Conservation (phyloP, 257 asterid species). For the Forsythia viridissima region DNA sequence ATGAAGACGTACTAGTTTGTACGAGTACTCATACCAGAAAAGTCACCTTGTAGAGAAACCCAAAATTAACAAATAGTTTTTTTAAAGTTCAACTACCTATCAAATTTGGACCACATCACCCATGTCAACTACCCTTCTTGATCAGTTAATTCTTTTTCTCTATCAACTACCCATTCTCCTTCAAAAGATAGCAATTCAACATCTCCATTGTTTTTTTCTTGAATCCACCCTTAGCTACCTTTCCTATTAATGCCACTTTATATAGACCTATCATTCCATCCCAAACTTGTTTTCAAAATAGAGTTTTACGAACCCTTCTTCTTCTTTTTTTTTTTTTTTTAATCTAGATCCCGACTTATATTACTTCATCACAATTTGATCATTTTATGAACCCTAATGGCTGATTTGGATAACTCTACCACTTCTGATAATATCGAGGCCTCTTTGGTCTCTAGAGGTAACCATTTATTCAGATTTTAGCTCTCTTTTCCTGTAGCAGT, state of each 20-base stretch:
- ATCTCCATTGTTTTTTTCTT: neutral
- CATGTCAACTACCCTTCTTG: slow-evolving; percentile 50
- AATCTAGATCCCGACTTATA: neutral
- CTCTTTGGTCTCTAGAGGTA: neutral
- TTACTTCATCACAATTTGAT: neutral
- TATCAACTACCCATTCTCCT: slow-evolving; percentile 47
- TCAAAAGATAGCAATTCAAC: neutral
- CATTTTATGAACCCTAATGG: neutral
- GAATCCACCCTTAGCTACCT: neutral
- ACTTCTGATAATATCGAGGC: neutral
- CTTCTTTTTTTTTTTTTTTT: too few species aligned
- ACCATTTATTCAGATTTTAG: neutral
- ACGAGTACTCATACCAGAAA: neutral
- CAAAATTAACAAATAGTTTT: neutral
- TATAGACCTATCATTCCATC: neutral
- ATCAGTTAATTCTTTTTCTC: slow-evolving; percentile 5
- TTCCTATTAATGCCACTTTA: neutral
- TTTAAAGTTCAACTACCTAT: slow-evolving; percentile 42
- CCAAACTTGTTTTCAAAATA: neutral
- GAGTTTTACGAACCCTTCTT: too few species aligned
- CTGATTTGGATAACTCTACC: neutral
- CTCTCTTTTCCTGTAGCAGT: neutral
- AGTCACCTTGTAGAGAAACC: neutral
- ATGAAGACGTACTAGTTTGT: neutral
- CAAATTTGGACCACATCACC: slow-evolving; percentile 17